phyloP scores from a whole-genome alignment of 1,284 basidiomycete species.

The Boletus semigastroideus region DNA sequence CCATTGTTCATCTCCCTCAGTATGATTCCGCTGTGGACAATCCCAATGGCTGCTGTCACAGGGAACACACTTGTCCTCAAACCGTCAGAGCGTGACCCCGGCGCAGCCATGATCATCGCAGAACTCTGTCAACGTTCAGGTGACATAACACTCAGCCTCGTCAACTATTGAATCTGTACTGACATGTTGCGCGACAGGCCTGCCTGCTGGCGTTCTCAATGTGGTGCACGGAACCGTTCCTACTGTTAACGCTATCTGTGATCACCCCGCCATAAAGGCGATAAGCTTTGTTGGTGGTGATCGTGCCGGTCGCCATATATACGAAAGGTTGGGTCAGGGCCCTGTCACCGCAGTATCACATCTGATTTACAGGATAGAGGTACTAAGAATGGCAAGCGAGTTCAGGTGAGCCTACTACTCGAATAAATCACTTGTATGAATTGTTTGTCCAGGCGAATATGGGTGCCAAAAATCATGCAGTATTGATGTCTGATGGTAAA shows the following conservation, averaged over 20 bases:
- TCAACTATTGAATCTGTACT: not conserved
- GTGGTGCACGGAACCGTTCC: slow-evolving; percentile 88
- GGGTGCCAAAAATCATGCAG: slow-evolving; percentile 96
- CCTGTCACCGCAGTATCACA: not conserved
- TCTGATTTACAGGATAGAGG: slow-evolving; percentile 48
- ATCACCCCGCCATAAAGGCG: slow-evolving; percentile 88
- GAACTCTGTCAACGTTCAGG: slow-evolving; percentile 88
- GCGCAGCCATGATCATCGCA: slow-evolving; percentile 96
- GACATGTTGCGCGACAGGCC: slow-evolving; percentile 44
- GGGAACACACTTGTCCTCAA: slow-evolving; percentile 96
- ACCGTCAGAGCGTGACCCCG: slow-evolving; percentile 95
- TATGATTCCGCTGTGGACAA: slow-evolving; percentile 97
- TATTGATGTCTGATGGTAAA: slow-evolving; percentile 92
- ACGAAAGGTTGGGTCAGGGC: slow-evolving; percentile 60
- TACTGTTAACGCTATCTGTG: slow-evolving; percentile 94
- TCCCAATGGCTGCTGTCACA: slow-evolving; percentile 85
- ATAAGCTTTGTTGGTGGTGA: slow-evolving; percentile 99
- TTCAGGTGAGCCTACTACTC: slow-evolving; percentile 53
- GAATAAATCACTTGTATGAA: slow-evolving; percentile 7
- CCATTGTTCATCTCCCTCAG: slow-evolving; percentile 40
- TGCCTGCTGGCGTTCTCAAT: slow-evolving; percentile 81
- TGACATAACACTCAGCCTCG: slow-evolving; percentile 32
- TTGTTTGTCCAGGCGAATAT: slow-evolving; percentile 67
- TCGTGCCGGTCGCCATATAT: slow-evolving; percentile 92
- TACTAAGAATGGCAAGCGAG: slow-evolving; percentile 87